Conservation (phyloP, 2,329 filamentous ascomycete genomes). For the Neofusicoccum umdonicola region DNA sequence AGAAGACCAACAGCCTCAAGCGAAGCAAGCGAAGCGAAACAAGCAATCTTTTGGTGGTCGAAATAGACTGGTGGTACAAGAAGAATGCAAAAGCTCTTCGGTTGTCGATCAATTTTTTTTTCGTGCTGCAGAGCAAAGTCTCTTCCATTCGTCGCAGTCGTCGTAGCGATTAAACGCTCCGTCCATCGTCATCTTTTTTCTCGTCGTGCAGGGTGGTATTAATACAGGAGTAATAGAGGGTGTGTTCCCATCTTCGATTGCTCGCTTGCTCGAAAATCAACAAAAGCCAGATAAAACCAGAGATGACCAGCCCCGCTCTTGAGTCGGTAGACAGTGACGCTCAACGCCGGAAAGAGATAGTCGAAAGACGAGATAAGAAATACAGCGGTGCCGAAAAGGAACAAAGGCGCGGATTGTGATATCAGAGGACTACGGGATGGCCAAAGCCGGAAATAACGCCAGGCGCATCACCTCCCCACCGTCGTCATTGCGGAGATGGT, state of each 20-base stretch:
- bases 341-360: background rate
- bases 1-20: too few species aligned
- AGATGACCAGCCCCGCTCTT: background rate
- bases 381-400: background rate
- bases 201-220: conserved; percentile 4
- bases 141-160: conserved; percentile 4
- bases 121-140: background rate
- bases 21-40: background rate
- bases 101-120: background rate
- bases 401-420: background rate
- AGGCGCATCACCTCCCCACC: background rate
- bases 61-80: background rate
- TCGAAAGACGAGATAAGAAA: background rate
- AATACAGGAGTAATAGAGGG: conserved; percentile 3
- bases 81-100: background rate
- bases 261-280: conserved; percentile 7
- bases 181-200: conserved; percentile 4
- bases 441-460: background rate
- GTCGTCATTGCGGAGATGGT: background rate
- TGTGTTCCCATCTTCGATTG: background rate
- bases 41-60: background rate
- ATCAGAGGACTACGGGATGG: background rate
- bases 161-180: background rate
- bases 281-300: background rate
- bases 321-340: background rate